A percentile compares a stretch with the other conserved stretches of the same genome.
These are phyloP conservation scores for Apostasia shenzhenica DNA, from an alignment of 106 monocot genomes.

Conservation along the genomic window DNA sequence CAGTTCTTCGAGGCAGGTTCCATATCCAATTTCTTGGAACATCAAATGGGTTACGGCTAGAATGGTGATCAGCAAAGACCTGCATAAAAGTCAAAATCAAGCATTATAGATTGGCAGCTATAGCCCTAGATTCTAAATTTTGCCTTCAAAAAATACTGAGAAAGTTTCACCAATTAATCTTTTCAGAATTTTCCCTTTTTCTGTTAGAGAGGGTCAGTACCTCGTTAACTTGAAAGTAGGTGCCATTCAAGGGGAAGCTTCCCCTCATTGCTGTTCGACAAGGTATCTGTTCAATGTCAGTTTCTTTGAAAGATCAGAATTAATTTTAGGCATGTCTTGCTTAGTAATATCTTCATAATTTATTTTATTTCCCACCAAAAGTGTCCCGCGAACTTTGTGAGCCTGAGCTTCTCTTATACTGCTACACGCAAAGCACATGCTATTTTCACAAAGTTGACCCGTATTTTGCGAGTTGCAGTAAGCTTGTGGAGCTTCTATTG, in stretches of 20 bases:
- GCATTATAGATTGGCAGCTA: neutral
- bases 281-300: conserved; percentile 19
- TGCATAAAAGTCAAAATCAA: conserved; percentile 7
- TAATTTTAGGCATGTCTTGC: too few relatives aligned
- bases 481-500: conserved; percentile 41
- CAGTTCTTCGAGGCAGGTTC: conserved; percentile 47
- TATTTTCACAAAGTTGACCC: conserved; percentile 29
- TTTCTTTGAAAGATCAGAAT: neutral
- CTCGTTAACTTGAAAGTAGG: conserved; percentile 33
- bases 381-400: conserved; percentile 57
- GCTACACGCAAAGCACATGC: conserved; percentile 50
- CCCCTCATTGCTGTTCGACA: conserved; percentile 28
- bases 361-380: conserved; percentile 30
- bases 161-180: neutral
- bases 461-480: conserved; percentile 27
- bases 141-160: neutral
- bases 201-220: neutral
- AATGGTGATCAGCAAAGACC: conserved; percentile 61
- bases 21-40: conserved; percentile 45
- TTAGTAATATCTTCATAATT: neutral
- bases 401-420: conserved; percentile 48
- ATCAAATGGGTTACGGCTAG: conserved; percentile 38
- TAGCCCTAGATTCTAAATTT: neutral
- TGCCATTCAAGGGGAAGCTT: conserved; percentile 30
- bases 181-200: neutral